These are phyloP conservation scores for Pseudocohnilembus persalinus DNA, from an alignment of 169 alveolate species.

Conservation along the genomic window DNA sequence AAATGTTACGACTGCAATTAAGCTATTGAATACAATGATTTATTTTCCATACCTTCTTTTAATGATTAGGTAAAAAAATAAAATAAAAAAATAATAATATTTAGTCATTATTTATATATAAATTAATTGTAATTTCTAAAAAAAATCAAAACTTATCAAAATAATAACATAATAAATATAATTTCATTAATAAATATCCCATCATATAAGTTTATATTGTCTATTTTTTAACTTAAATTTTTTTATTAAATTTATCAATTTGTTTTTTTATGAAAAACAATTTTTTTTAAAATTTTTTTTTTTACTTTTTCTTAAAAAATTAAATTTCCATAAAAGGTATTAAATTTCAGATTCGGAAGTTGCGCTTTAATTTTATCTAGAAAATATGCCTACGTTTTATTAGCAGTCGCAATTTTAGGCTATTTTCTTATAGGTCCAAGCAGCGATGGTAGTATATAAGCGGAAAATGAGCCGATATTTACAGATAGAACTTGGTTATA, in stretches of 20 bases:
- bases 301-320: conserved; percentile 3
- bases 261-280: no score
- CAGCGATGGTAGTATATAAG: not conserved
- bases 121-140: no score
- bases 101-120: no score
- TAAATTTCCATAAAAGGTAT: no score
- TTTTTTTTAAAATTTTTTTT: no score
- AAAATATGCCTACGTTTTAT: conserved; percentile 16
- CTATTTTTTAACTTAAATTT: no score
- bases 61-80: conserved; percentile 15
- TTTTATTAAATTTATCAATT: no score
- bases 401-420: not conserved
- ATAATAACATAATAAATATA: no score
- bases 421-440: not conserved
- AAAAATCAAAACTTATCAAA: no score
- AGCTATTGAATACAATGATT: conserved; percentile 8
- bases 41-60: conserved; percentile 21
- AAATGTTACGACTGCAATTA: conserved; percentile 19
- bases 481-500: not conserved
- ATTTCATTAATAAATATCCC: no score
- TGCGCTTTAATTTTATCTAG: conserved; percentile 23
- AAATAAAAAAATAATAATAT: no score
- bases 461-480: not conserved
- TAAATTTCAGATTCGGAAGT: conserved; percentile 20
- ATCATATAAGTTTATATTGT: no score